A percentile compares a stretch with the other conserved stretches of the same genome.
These are phyloP conservation scores for Sungouiella blattae DNA, from an alignment of 805 yeast genomes.

Conservation along the genomic window DNA sequence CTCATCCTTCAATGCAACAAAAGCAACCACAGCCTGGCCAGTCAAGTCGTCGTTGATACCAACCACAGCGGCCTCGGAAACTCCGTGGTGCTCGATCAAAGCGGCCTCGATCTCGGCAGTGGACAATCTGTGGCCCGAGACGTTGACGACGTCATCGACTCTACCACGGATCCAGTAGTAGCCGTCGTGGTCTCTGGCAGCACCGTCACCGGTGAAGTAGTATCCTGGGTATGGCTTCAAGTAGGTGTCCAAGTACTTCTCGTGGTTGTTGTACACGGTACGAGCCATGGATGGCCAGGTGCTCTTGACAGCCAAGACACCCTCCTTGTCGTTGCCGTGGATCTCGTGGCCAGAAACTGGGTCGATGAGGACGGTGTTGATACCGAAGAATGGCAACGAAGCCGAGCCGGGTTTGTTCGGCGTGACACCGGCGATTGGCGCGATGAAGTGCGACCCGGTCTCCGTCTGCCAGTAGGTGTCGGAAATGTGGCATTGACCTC, in stretches of 20 bases:
- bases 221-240: slow-evolving; percentile 76
- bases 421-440: slow-evolving; percentile 71
- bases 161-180: slow-evolving; percentile 83
- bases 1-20: slow-evolving; percentile 65
- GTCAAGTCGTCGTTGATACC: slow-evolving; percentile 81
- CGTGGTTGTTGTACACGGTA: slow-evolving; percentile 74
- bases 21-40: slow-evolving; percentile 84
- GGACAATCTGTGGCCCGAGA: slow-evolving; percentile 82
- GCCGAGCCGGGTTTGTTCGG: slow-evolving; percentile 87
- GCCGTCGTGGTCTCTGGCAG: slow-evolving; percentile 81
- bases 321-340: slow-evolving; percentile 69
- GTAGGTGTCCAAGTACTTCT: slow-evolving; percentile 76
- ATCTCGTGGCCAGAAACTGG: slow-evolving; percentile 72
- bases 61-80: slow-evolving; percentile 79
- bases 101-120: slow-evolving; percentile 89
- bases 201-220: slow-evolving; percentile 89
- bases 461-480: slow-evolving; percentile 93
- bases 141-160: slow-evolving; percentile 87
- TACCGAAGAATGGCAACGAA: slow-evolving; percentile 80
- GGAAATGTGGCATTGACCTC: slow-evolving; percentile 64
- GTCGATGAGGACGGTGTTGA: slow-evolving; percentile 68
- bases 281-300: slow-evolving; percentile 89
- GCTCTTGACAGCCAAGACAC: slow-evolving; percentile 67
- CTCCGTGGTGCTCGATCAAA: slow-evolving; percentile 63
- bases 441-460: slow-evolving; percentile 74